Base-by-base conservation (phyloP, 2,329 filamentous ascomycete genomes). In the Penicillium sp. region DNA sequence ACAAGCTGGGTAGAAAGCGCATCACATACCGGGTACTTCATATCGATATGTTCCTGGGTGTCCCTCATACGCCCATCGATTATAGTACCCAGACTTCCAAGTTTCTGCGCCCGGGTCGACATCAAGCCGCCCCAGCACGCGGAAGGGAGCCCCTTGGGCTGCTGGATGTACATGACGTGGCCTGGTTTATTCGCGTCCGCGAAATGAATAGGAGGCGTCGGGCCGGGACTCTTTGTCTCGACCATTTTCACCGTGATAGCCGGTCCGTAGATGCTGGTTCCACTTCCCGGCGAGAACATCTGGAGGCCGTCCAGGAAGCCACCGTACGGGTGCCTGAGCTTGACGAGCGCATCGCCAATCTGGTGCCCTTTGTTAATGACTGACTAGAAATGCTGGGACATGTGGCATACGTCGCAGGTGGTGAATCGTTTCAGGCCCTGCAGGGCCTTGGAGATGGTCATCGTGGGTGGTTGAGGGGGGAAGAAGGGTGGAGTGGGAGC, bases 111-210 rank as follows among this genome's bases (percentile, higher is more conserved):
- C 7, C 55, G 48, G 20, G 50, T 58, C 1, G 56, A 56, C 51
- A 56, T 56, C n/a, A 56, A 33, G 16, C 53, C 56, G 20, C 53
- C 53, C 56, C 53, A 54, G 38, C 53, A 56, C 6, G 56, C 56
- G 9, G 53, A 58, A 36, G 39, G 36, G 18, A 58, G 20, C 4
- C 44, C 50, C 41, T 56, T 56, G n/a, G 56, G 56, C 16, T 58
- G 56, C 25, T 50, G 46, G 9, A 58, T 58, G 44, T 56, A 58
- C 56, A 58, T 58, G 44, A 56, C 56, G 24, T 58, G 53, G 46
- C 53, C 53, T 20, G 49, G 43, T 31, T 56, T 46, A 16, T 58
- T 58, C 6, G 56, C 50, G 24, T 58, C 56, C 13, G 53, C 56
- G 18, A 56, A 58, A 36, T 58, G 56, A 14, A 54, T 20, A 3